A percentile compares a stretch with the other conserved stretches of the same genome.
phyloP scores from a whole-genome alignment of 2,329 filamentous ascomycete species.

The Pseudogymnoascus sp. region DNA sequence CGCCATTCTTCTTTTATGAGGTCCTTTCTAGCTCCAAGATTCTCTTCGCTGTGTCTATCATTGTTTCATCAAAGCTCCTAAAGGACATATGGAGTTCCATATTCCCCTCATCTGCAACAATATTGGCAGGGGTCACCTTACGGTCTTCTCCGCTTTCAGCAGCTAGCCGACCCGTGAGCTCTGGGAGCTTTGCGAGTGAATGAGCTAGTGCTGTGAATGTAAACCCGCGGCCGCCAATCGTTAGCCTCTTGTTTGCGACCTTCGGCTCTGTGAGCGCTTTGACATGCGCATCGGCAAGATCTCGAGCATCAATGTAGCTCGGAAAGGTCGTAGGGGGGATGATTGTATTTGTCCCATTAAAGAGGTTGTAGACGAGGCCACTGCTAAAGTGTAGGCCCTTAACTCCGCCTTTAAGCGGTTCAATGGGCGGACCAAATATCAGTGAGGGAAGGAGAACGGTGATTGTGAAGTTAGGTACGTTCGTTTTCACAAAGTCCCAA shows the following conservation, averaged over 20 bases:
- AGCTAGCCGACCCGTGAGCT: conserved; percentile 22
- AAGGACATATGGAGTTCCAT: conserved; percentile 13
- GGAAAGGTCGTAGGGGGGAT: conserved; percentile 21
- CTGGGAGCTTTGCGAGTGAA: conserved; percentile 20
- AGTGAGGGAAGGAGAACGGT: conserved; percentile 23
- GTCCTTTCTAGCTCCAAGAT: conserved; percentile 19
- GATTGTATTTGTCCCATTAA: conserved; percentile 22
- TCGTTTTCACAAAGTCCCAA: conserved; percentile 24
- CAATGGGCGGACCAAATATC: conserved; percentile 26
- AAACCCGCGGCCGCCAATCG: conserved; percentile 9
- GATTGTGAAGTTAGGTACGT: conserved; percentile 19
- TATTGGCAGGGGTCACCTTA: conserved; percentile 14
- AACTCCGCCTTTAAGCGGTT: conserved; percentile 18
- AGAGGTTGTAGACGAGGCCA: conserved; percentile 22
- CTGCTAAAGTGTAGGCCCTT: conserved; percentile 24
- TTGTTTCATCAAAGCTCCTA: conserved; percentile 16
- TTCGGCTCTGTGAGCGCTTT: conserved; percentile 19
- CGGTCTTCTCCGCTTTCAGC: conserved; percentile 21
- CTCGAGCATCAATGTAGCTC: conserved; percentile 24
- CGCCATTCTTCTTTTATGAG: not conserved
- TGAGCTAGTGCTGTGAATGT: conserved; percentile 18
- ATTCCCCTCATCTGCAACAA: conserved; percentile 15
- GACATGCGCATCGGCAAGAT: conserved; percentile 25
- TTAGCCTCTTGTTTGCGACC: conserved; percentile 21
- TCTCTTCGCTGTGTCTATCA: conserved; percentile 16